Evolutionary conservation across 306 rosid species (phyloP).

Genomic region (Fragaria vesca): DNA sequence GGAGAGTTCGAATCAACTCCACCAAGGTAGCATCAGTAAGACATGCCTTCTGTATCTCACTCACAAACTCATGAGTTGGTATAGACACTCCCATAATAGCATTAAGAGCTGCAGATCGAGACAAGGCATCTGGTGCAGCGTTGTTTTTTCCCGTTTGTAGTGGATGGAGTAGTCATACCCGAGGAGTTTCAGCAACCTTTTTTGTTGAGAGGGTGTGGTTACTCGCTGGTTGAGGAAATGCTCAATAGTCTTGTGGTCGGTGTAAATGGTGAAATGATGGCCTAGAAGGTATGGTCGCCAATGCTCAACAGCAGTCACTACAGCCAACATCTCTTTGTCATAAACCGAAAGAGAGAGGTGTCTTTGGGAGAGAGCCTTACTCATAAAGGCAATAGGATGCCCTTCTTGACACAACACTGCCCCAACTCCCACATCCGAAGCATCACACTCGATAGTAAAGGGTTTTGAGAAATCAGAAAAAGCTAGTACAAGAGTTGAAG

Average conservation of each 20-base stretch:
- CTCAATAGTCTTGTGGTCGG: background rate
- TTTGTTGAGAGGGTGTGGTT: background rate
- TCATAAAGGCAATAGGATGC: background rate
- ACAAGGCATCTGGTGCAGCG: too few relatives aligned
- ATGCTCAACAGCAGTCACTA: background rate
- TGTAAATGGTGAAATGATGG: background rate
- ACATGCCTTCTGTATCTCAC: too few relatives aligned
- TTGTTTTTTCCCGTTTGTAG: too few relatives aligned
- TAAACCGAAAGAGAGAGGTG: background rate
- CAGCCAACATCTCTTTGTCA: background rate
- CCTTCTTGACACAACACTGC: too few relatives aligned
- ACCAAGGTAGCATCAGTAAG: too few relatives aligned
- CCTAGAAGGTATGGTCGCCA: background rate
- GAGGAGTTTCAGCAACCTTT: background rate
- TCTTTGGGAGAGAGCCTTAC: background rate
- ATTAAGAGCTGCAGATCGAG: too few relatives aligned
- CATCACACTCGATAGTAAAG: background rate
- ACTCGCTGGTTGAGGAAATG: background rate
- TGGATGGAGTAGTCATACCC: background rate
- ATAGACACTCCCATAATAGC: too few relatives aligned
- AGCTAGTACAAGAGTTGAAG: accelerated
- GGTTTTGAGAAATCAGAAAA: background rate
- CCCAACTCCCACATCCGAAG: background rate
- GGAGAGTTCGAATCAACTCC: too few relatives aligned
- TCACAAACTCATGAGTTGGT: too few relatives aligned